Percentiles rank a stretch among this genome's conserved stretches.
Conservation (phyloP, 805 yeast species). For the Candida patagonica region DNA sequence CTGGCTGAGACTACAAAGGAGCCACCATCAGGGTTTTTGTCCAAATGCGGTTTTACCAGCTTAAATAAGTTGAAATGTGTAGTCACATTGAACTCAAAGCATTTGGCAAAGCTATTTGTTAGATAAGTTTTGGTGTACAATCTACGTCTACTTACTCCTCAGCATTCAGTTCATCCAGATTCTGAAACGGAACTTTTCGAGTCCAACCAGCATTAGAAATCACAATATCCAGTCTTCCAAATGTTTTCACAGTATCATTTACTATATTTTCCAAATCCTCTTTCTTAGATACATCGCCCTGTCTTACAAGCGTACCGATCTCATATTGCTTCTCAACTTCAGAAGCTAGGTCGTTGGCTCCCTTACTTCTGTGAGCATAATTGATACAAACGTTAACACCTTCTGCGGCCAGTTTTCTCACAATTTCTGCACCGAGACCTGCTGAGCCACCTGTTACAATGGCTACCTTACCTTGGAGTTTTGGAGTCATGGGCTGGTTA, state of each 20-base stretch:
- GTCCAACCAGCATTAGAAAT: constrained; percentile 32
- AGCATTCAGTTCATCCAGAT: constrained; percentile 23
- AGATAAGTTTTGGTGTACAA: not conserved
- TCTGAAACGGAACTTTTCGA: constrained; percentile 22
- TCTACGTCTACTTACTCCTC: constrained; percentile 8
- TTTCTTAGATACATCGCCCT: constrained; percentile 20
- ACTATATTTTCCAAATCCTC: constrained; percentile 20
- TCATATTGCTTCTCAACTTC: not conserved
- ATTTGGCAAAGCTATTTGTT: constrained; percentile 17
- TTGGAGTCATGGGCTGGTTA: no score
- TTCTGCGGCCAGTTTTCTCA: constrained; percentile 16
- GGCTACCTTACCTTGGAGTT: constrained; percentile 13
- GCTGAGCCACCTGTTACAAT: constrained; percentile 19
- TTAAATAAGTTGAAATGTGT: constrained; percentile 28
- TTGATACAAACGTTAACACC: constrained; percentile 19
- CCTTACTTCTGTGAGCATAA: constrained; percentile 10
- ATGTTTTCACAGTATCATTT: constrained; percentile 21
- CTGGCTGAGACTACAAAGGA: constrained; percentile 33
- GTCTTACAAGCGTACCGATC: constrained; percentile 11
- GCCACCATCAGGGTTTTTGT: constrained; percentile 27
- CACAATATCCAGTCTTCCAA: constrained; percentile 30
- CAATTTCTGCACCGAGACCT: constrained; percentile 19
- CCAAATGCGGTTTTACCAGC: constrained; percentile 25
- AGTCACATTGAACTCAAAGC: constrained; percentile 24
- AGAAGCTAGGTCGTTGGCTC: constrained; percentile 15